phyloP scores from a whole-genome alignment of 2,329 filamentous ascomycete genomes.

The Fusarium acutatum region DNA sequence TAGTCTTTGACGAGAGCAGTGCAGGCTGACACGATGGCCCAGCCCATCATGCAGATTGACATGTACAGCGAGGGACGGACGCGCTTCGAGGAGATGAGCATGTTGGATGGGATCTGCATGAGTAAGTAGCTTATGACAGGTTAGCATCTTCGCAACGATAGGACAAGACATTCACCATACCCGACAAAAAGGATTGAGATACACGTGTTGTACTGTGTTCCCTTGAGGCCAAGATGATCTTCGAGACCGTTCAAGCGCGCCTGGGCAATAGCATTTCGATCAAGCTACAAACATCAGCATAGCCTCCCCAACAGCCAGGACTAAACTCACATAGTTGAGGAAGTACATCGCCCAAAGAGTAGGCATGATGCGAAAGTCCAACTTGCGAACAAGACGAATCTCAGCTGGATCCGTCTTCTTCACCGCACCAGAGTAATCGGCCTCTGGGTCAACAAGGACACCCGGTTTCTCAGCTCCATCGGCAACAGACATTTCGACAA shows the following conservation, averaged over 20 bases:
- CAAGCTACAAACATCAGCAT: slow-evolving; percentile 43
- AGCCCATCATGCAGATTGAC: slow-evolving; percentile 46
- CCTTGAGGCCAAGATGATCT: slow-evolving; percentile 57
- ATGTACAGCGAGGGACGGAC: slow-evolving; percentile 56
- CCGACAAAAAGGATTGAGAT: slow-evolving; percentile 51
- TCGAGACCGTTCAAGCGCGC: slow-evolving; percentile 63
- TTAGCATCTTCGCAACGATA: background rate
- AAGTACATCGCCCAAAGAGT: slow-evolving; percentile 50
- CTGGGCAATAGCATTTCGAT: slow-evolving; percentile 65
- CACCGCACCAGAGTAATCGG: slow-evolving; percentile 47
- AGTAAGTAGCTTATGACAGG: slow-evolving; percentile 22
- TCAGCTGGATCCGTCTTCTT: slow-evolving; percentile 46
- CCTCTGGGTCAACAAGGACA: slow-evolving; percentile 29
- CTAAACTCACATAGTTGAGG: slow-evolving; percentile 45
- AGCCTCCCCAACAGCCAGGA: fast-evolving
- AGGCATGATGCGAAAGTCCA: slow-evolving; percentile 51
- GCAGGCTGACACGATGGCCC: slow-evolving; percentile 52
- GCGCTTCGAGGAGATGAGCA: slow-evolving; percentile 48
- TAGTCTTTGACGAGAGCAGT: slow-evolving; percentile 54
- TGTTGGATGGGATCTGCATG: slow-evolving; percentile 51
- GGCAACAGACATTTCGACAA: slow-evolving; percentile 33
- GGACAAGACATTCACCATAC: slow-evolving; percentile 24
- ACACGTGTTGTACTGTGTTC: slow-evolving; percentile 46
- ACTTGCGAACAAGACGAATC: slow-evolving; percentile 49
- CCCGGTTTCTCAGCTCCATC: slow-evolving; percentile 34